Evolutionary conservation across 164 flowering plant genomes (phyloP), one percentile per base, ranked within the genome.

Genomic region (Magnolia officinalis): DNA sequence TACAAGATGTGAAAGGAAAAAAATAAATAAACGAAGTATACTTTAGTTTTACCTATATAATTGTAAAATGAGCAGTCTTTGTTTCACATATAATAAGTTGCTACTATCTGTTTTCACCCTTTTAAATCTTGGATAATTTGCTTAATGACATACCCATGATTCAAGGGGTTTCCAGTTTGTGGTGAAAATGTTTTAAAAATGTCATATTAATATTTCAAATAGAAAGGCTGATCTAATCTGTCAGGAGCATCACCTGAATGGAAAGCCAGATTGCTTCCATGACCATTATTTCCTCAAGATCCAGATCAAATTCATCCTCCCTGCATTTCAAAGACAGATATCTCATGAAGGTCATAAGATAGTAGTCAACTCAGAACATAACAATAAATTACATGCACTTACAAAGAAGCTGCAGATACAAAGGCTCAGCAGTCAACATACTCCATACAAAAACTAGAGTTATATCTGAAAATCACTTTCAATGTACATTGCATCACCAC

Each of bases 221-320:
- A 74, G 5, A 50, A 74, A 20, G 9, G 69, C n/a, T 50, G 29
- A 50, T 20, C 18, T 70, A 50, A 49, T 45, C 21, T 63, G 16
- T 23, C 23, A 10, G 45, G 63, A 75, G 2, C 19, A 80, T 59
- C 72, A 96, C 99, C 99, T 94, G 98, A 83, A 94, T 88, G 50
- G 99, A 96, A 75, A 88, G 93, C 99, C 98, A 96, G 76, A 96
- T 96, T 67, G 99, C 99, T 87, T 96, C 97, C 94, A 96, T 94
- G 74, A 96, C 90, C 99, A 96, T 94, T 63, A 96, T 84, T 75
- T 92, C 98, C 78, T 96, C 97, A 23, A 92, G 92, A 85, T 96
- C 97, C 80, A 94, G 74, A 76, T 90, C 97, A 85, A 92, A 90
- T 71, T 88, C 96, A 69, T 87, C 91, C 16, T 89, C 93, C 92